phyloP scores from a whole-genome alignment of 176 grass and related monocot genomes.

The barley (Hordeum vulgare) region MorexV3_pseudomolecules_assembly NC_058524.1:426748444-426748943 shows the following conservation, averaged over 20 bases:
- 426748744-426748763: too few species aligned
- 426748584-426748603: not conserved
- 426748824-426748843: constrained; percentile 1
- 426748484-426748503: too few species aligned
- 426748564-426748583: not conserved
- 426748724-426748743: not conserved
- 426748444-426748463: not conserved
- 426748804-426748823: not conserved
- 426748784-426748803: not conserved
- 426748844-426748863: constrained; percentile 35
- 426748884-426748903: constrained; percentile 45
- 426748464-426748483: not conserved
- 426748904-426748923: constrained; percentile 53
- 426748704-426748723: not conserved
- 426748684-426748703: not conserved
- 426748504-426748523: not conserved
- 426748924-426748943: constrained; percentile 29
- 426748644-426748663: not conserved
- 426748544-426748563: not conserved
- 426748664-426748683: not conserved
- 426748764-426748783: not conserved
- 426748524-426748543: not conserved
- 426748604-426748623: not conserved
- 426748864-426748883: constrained; percentile 1
- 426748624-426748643: not conserved